Conservation (phyloP, 2,329 filamentous ascomycete species). For the Cladosporium sp. region DNA sequence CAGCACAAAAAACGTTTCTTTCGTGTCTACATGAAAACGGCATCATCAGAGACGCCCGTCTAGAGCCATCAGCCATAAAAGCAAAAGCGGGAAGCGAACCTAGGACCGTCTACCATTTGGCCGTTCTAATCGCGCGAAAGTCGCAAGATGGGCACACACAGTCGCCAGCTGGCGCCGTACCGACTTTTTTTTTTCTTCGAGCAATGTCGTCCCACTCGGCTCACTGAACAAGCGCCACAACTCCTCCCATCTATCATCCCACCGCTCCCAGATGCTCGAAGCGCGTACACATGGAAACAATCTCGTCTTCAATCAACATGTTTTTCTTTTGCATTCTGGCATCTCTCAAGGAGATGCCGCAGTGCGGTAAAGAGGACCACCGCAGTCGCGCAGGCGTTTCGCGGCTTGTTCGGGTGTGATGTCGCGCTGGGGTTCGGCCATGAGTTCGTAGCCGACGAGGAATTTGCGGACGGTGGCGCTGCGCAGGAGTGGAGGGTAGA, state of each 20-base stretch:
- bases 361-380: slow-evolving; percentile 76
- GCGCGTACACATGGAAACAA: neutral
- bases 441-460: slow-evolving; percentile 90
- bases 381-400: slow-evolving; percentile 68
- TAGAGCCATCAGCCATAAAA: neutral
- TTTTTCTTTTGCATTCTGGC: neutral
- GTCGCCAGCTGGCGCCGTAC: too few species aligned
- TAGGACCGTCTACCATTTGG: neutral
- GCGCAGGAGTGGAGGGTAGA: slow-evolving; percentile 88
- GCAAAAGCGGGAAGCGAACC: neutral
- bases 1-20: neutral
- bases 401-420: slow-evolving; percentile 97
- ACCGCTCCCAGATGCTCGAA: neutral
- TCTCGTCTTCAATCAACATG: neutral
- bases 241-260: neutral
- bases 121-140: neutral
- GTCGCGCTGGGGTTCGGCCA: slow-evolving; percentile 96
- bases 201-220: neutral
- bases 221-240: neutral
- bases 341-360: neutral
- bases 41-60: neutral
- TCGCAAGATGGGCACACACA: too few species aligned
- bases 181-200: too few species aligned
- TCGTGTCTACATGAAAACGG: neutral
- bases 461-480: slow-evolving; percentile 96